Evolutionary conservation across 179 eudicot genomes (phyloP), one percentile per base, ranked within the genome.

Genomic region (Beta lomatogona): DNA sequence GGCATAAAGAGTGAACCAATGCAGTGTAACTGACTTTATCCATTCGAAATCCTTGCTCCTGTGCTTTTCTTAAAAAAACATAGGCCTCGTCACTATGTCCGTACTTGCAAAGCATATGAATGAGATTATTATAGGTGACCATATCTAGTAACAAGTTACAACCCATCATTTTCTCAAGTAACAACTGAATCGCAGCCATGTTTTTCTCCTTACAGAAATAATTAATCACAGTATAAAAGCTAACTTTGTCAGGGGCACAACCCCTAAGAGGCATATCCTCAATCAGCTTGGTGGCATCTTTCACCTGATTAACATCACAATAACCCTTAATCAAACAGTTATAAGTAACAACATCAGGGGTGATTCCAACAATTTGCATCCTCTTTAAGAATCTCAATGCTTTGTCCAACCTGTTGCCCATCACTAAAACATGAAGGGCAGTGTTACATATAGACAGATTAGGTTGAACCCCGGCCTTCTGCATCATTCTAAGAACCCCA

Each of bases 271-370:
- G 87, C 97, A 94, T 94, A 79, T 87, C 87, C 70, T 71, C 88
- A 48, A 94, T 92, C 83, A 94, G 78, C 75, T 82, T 86, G 21
- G 90, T 55, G 44, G 97, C 96, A 83, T 90, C 91, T 71, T 92
- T 84, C 52, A 90, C 57, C 72, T 67, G 85, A 73, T 85, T 79
- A 79, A 79, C 60, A 77, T 90, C 90, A 86, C 97, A 94, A 79
- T 92, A 93, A 59, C 97, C 98, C 79, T 90, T 91, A 76, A 94
- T 90, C 86, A 93, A 85, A 79, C 96, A 93, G 78, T 94, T 94
- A 83, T 90, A 94, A 41, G 96, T 85, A 18, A 89, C 87, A 75
- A 88, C 92, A 89, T 87, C 84, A 64, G 97, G 98, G 69, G 67
- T 76, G 68, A 93, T 87, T 28, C 94, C 95, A 80, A 89, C 86